Percentiles rank a stretch among this genome's conserved stretches.
Evolutionary conservation across 2,329 filamentous ascomycete species (phyloP).

Genomic region (Nemania serpens): DNA sequence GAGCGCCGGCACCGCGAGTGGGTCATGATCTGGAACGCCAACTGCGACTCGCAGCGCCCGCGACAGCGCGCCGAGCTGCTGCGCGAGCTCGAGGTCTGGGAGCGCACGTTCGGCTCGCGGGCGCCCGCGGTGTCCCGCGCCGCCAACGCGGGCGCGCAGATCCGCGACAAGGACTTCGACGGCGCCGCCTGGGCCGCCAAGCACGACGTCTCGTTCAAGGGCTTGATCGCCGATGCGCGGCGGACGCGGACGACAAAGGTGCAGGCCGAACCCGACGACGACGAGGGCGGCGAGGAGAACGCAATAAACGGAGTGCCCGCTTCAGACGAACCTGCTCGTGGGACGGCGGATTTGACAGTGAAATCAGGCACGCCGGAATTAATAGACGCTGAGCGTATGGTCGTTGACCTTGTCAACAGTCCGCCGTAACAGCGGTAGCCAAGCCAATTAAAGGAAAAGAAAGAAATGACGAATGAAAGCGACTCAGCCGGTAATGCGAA

Average conservation of each 20-base stretch:
- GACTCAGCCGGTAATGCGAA: neutral
- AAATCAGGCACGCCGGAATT: slow-evolving; percentile 16
- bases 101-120: slow-evolving; percentile 74
- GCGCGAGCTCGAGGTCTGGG: slow-evolving; percentile 83
- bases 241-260: slow-evolving; percentile 53
- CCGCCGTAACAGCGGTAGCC: neutral
- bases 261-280: slow-evolving; percentile 41
- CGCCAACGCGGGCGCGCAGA: slow-evolving; percentile 50
- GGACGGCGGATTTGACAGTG: slow-evolving; percentile 1
- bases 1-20: slow-evolving; percentile 87
- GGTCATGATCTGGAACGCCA: slow-evolving; percentile 95
- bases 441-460: neutral
- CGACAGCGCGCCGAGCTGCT: slow-evolving; percentile 73
- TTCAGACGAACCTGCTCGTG: slow-evolving; percentile 22
- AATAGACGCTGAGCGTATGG: neutral
- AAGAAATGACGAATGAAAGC: neutral
- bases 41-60: slow-evolving; percentile 81
- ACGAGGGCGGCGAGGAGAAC: slow-evolving; percentile 33
- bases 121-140: slow-evolving; percentile 46
- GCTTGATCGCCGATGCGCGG: slow-evolving; percentile 77
- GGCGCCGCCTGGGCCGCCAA: slow-evolving; percentile 73
- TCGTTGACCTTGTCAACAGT: neutral
- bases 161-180: slow-evolving; percentile 91
- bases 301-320: slow-evolving; percentile 3
- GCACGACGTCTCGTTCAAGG: slow-evolving; percentile 76